Base-by-base conservation (phyloP, 352 stramenopile genomes). In the Thraustotheca clavata region DNA sequence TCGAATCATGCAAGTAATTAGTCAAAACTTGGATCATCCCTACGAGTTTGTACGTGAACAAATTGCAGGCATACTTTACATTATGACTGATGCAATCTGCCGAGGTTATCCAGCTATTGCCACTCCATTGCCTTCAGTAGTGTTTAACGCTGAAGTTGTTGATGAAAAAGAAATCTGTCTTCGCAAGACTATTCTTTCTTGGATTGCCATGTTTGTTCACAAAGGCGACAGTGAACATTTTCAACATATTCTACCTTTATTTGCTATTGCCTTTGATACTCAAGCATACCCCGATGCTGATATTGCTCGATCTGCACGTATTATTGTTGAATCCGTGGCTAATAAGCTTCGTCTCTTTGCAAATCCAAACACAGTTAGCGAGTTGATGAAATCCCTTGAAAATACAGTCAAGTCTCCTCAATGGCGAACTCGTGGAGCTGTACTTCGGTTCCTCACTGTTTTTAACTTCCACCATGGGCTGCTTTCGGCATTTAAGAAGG, bases 41-140 rank as follows among this genome's bases (percentile, higher is more conserved):
- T 91, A 91, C 76, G 86, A 87, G 65, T 89, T 89, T 55, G 86
- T 91, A 16, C 79, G 83, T 22, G 80, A 91, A 38, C 73, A 72
- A 29, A 76, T 74, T 3, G 83, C 72, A 2, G 75, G 76, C 36
- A 69, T 87, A 46, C 43, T 90, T 16, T 89, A 83, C 52, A 59
- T 89, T n/a, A 49, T 91, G 16, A 62, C 72, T 1, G 40, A 57
- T 32, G 73, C 70, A 34, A 49, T 24, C 6, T 70, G 60, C 63
- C 40, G 1, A 66, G 20, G 22, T 48, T 46, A 54, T 14, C 29
- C 14, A 20, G 16, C 33, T 5, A 3, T 2, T 14, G 33, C 16
- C 32, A 61, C 49, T 26, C 69, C 71, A 9, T 18, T 32, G 24
- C 24, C 55, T n/a, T 24, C 40, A 3, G 3, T 16, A 8, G 48